Evolutionary conservation across 306 rosid species (phyloP).

Genomic region (Mimosa pudica): DNA sequence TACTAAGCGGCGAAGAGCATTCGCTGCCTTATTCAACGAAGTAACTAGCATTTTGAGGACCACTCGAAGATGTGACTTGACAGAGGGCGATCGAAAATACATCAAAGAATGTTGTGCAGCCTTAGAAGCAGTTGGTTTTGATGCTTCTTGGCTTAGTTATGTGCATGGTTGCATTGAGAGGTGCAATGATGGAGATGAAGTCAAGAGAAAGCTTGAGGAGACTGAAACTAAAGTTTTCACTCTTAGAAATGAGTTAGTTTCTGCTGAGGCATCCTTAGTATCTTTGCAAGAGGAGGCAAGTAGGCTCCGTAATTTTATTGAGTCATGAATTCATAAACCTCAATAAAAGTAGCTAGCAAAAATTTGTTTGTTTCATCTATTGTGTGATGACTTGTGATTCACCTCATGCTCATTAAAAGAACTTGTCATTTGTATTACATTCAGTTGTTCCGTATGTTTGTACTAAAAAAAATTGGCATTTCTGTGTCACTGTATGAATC

Average conservation of each 20-base stretch:
- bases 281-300: not conserved
- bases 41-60: not conserved
- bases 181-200: not conserved
- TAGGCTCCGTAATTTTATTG: not conserved
- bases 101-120: not conserved
- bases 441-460: not conserved
- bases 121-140: not conserved
- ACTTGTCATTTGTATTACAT: not conserved
- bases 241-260: not conserved
- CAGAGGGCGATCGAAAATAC: not conserved
- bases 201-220: not conserved
- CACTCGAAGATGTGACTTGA: not conserved
- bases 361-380: too few relatives aligned
- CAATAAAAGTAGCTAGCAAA: not conserved
- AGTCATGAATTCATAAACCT: conserved; percentile 15
- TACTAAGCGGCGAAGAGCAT: not conserved
- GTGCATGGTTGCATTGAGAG: not conserved
- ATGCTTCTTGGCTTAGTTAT: not conserved
- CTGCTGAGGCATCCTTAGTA: not conserved
- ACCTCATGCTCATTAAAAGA: not conserved
- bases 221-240: not conserved
- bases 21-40: not conserved
- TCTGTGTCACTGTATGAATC: not conserved
- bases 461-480: not conserved
- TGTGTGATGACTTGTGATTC: not conserved